These are phyloP conservation scores for Achlya hypogyna DNA, from an alignment of 352 stramenopile species.

Conservation along the genomic window DNA sequence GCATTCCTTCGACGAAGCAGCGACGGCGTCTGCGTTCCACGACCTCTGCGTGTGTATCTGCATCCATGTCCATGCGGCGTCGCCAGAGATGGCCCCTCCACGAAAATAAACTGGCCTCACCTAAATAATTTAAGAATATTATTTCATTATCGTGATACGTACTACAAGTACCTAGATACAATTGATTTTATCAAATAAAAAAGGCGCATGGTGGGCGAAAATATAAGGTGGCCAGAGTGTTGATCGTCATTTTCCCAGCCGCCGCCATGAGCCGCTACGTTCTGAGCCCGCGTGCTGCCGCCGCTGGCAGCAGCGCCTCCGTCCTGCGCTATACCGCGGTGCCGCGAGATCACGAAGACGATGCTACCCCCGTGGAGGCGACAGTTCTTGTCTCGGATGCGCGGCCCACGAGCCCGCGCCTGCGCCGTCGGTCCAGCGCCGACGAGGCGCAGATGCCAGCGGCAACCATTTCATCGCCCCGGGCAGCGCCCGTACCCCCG, in stretches of 20 bases:
- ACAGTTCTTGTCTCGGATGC: neutral
- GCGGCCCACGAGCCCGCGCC: neutral
- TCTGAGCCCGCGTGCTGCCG: constrained; percentile 3
- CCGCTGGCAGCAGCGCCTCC: neutral
- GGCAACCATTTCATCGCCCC: neutral
- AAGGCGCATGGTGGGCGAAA: neutral
- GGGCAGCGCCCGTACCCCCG: no score
- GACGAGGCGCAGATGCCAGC: neutral
- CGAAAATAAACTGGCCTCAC: neutral
- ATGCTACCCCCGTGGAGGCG: neutral
- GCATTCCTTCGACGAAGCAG: no score
- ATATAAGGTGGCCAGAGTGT: neutral
- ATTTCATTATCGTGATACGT: neutral
- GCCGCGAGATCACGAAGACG: constrained; percentile 12
- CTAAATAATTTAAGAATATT: no score
- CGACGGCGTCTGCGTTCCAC: no score
- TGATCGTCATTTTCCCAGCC: neutral
- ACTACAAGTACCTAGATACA: neutral
- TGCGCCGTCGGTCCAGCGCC: neutral
- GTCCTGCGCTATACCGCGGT: neutral
- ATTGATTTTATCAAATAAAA: neutral
- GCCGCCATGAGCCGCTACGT: constrained; percentile 6
- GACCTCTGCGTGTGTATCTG: neutral
- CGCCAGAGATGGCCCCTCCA: neutral
- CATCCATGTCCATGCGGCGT: neutral